Evolutionary conservation across 306 rosid species (phyloP).

Genomic region (Pterocarpus macrocarpus): DNA sequence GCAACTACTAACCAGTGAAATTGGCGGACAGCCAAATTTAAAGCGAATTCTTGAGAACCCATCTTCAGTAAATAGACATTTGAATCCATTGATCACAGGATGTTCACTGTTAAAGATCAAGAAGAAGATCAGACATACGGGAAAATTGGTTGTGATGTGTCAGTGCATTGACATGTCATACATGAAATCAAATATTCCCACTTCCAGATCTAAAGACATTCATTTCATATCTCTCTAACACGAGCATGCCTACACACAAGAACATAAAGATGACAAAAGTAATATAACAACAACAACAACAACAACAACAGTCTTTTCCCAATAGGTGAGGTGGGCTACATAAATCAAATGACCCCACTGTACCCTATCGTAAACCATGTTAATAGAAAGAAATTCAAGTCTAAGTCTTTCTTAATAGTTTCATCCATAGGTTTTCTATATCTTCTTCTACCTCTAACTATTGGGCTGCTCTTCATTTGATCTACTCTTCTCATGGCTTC

Average conservation of each 20-base stretch:
- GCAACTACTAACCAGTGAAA: constrained; percentile 64
- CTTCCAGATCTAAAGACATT: constrained; percentile 16
- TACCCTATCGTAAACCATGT: not conserved
- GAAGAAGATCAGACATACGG: constrained; percentile 17
- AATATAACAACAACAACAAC: too few species aligned
- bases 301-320: not conserved
- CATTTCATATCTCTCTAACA: not conserved
- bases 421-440: not conserved
- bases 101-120: constrained; percentile 68
- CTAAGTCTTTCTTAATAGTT: not conserved
- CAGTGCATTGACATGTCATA: constrained; percentile 17
- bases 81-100: constrained; percentile 70
- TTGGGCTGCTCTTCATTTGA: not conserved
- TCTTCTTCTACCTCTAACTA: not conserved
- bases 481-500: not conserved
- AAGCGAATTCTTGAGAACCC: constrained; percentile 72
- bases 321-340: not conserved
- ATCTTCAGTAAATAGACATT: constrained; percentile 69
- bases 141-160: not conserved
- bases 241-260: not conserved
- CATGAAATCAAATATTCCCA: not conserved
- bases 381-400: not conserved
- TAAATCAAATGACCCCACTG: not conserved
- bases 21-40: constrained; percentile 64
- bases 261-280: not conserved